Conservation (phyloP, 148 eudicot species). For the Salicornia ramosissima region DNA sequence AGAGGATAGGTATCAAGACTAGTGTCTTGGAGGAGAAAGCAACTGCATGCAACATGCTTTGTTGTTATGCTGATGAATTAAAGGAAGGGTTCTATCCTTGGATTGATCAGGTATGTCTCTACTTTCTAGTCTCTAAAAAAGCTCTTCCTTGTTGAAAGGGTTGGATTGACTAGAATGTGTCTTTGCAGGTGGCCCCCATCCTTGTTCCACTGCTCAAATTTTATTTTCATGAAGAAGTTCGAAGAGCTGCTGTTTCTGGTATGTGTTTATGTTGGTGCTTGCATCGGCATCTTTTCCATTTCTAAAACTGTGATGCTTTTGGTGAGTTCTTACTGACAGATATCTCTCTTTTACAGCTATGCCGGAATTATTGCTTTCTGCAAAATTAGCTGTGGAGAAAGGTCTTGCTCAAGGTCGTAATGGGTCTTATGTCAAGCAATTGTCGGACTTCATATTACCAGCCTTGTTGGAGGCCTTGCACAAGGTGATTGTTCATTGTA, state of each 20-base stretch:
- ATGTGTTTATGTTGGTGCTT: constrained; percentile 8
- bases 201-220: constrained; percentile 91
- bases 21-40: constrained; percentile 99
- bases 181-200: constrained; percentile 80
- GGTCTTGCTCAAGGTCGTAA: constrained; percentile 91
- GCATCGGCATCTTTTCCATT: not conserved
- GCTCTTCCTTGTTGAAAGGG: not conserved
- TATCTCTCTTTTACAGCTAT: constrained; percentile 48
- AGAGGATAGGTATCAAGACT: constrained; percentile 94
- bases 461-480: constrained; percentile 93
- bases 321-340: constrained; percentile 14
- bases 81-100: constrained; percentile 98
- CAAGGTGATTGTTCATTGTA: constrained; percentile 46
- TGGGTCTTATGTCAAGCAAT: constrained; percentile 81
- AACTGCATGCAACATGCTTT: constrained; percentile 97
- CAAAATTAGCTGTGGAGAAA: constrained; percentile 90
- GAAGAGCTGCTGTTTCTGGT: constrained; percentile 98
- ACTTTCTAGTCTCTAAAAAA: not conserved
- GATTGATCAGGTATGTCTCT: constrained; percentile 83
- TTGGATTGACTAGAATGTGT: not conserved
- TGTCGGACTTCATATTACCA: constrained; percentile 85
- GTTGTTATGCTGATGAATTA: constrained; percentile 96
- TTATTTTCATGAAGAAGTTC: constrained; percentile 96
- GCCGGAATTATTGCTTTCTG: constrained; percentile 92
- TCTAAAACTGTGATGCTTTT: constrained; percentile 8